Percentiles rank a stretch among this genome's conserved stretches.
Conservation (phyloP, 768 basidiomycete genomes). For the Lyophyllum semitale region DNA sequence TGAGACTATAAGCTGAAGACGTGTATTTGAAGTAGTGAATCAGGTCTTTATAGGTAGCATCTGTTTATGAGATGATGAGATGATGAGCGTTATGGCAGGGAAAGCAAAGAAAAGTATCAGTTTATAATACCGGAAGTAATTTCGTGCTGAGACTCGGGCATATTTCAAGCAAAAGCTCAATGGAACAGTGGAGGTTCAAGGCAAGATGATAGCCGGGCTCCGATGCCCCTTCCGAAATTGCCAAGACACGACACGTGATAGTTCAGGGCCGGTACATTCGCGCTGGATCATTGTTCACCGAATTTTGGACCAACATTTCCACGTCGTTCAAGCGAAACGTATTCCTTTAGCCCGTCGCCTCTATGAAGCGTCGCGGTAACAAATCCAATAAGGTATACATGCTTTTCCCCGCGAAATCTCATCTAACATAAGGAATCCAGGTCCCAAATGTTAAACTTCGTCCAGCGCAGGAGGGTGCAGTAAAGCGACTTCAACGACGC, state of each 20-base stretch:
- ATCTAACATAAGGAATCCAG: constrained; percentile 31
- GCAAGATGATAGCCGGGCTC: too few species aligned
- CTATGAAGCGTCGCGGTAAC: constrained; percentile 57
- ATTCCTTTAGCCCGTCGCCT: not conserved
- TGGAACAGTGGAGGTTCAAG: not conserved
- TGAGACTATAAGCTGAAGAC: constrained; percentile 45
- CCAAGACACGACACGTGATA: constrained; percentile 10
- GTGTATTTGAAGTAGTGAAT: constrained; percentile 59
- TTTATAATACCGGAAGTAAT: not conserved
- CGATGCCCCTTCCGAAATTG: too few species aligned
- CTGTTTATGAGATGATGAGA: constrained; percentile 19
- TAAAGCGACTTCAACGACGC: constrained; percentile 25
- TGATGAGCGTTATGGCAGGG: too few species aligned
- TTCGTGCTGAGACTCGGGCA: not conserved
- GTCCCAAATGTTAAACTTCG: constrained; percentile 84
- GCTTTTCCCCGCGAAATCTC: not conserved
- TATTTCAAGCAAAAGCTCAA: not conserved
- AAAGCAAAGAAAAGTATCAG: too few species aligned
- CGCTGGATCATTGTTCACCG: not conserved
- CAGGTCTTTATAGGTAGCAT: constrained; percentile 42
- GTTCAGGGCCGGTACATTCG: constrained; percentile 22
- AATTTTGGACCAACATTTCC: not conserved
- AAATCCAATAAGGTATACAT: constrained; percentile 62
- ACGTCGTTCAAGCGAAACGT: not conserved
- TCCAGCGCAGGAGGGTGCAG: constrained; percentile 49